Evolutionary conservation across 768 basidiomycete species (phyloP), one percentile per base, ranked within the genome.

Genomic region (Trametes cubensis): DNA sequence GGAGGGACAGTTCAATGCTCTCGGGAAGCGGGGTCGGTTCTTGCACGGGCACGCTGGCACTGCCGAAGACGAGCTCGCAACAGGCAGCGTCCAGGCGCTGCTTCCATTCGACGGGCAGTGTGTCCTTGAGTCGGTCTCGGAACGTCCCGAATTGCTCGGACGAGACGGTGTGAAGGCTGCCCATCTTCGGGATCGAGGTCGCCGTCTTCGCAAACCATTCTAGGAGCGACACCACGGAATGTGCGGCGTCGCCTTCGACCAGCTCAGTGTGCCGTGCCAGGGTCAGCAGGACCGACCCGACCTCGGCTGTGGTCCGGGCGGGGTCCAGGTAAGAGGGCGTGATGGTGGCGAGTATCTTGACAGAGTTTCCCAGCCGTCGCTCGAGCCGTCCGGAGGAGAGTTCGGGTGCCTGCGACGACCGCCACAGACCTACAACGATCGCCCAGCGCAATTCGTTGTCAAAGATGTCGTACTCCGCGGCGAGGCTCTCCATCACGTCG

Each of bases 181-280:
- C 72, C 18, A 83, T 75, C 15, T 44, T 60, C 44, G 78, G 79
- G 15, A 61, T 52, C 4, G 52, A 45, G 26, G 40, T 39, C n/a
- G 60, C 51, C 15, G 60, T 62, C 30, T 39, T 23, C 25, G 65
- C 60, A n/a, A 87, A 75, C 86, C 87, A 89, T 55, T 79, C 75
- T n/a, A 89, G 75, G 1, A 84, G 73, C 4, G 77, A 71, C 18
- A 85, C 68, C 10, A 80, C 62, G 6, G 68, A 69, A 23, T 76
- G 76, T 15, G 83, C 78, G 0, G 69, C 74, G 20, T 78, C 76
- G 41, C 66, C 60, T 50, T 78, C 75, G 20, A 84, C 52, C 0
- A 26, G 18, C 13, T 52, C 63, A 14, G 44, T 14, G 3, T 56
- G 26, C 23, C 51, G 34, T 2, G 58, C 44, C 14, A 64, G 45